Evolutionary conservation across 2,329 filamentous ascomycete genomes (phyloP).

Genomic region (Colletotrichum scovillei): DNA sequence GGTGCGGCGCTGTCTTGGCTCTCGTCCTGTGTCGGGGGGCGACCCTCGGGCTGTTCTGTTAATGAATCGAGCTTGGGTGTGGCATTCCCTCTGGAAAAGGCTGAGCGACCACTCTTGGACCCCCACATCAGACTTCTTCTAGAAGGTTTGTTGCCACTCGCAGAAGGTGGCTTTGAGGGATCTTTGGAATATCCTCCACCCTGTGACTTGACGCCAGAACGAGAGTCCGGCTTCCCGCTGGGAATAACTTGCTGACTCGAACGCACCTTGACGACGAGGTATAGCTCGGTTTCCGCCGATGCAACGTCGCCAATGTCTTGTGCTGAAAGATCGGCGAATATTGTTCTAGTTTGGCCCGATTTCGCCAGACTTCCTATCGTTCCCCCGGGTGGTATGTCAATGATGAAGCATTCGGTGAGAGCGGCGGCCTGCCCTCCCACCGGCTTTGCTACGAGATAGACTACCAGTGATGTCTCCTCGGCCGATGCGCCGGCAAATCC

Average conservation of each 20-base stretch:
- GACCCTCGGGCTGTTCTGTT: slow-evolving; percentile 54
- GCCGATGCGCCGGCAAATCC: slow-evolving; percentile 81
- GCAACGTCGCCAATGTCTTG: slow-evolving; percentile 75
- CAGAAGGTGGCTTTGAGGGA: slow-evolving; percentile 52
- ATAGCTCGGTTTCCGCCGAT: slow-evolving; percentile 78
- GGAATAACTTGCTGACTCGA: slow-evolving; percentile 63
- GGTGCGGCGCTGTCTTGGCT: slow-evolving; percentile 57
- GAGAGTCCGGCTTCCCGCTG: slow-evolving; percentile 59
- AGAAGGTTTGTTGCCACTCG: slow-evolving; percentile 57
- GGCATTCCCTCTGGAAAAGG: slow-evolving; percentile 62
- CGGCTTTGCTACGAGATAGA: slow-evolving; percentile 81
- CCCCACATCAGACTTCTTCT: slow-evolving; percentile 73
- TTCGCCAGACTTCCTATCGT: slow-evolving; percentile 73
- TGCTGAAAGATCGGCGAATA: slow-evolving; percentile 88
- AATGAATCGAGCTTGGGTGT: slow-evolving; percentile 65
- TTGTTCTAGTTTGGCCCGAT: slow-evolving; percentile 78
- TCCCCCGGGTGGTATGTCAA: slow-evolving; percentile 82
- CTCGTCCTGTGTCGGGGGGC: slow-evolving; percentile 52
- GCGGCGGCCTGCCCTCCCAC: slow-evolving; percentile 71
- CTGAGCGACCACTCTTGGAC: slow-evolving; percentile 61
- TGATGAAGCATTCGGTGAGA: slow-evolving; percentile 84
- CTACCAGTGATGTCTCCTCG: slow-evolving; percentile 80
- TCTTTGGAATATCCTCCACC: slow-evolving; percentile 51
- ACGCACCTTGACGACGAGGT: slow-evolving; percentile 84
- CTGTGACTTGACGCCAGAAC: slow-evolving; percentile 60